Evolutionary conservation across 495 filamentous ascomycete species (phyloP), one percentile per base, ranked within the genome.

Genomic region (Glutinoglossum americanum): DNA sequence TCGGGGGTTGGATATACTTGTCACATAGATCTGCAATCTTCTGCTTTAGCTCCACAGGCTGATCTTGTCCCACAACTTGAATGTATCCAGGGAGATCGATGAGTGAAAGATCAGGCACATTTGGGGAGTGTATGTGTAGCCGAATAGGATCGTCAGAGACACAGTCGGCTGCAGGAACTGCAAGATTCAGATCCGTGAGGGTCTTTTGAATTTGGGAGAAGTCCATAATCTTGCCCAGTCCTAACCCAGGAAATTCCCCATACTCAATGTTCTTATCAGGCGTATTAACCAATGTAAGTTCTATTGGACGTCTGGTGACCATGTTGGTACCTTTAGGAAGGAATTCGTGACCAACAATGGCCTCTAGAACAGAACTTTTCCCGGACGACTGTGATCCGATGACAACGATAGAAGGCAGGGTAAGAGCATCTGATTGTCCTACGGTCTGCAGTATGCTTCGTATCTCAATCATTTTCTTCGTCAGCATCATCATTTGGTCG

Each of bases 391-490:
- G 92, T 0, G 92, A 97, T 11, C 92, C 92, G 63, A 99, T 96
- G 23, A 99, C 92, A 7, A 99, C 92, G 59, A 99, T 99, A 1
- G 92, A 94, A 0, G 92, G 92, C 41, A 97, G 70, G 4, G 83
- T 89, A 41, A 99, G 73, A 13, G 84, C 77, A 60, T 81, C 84
- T 6, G 89, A 89, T 71, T 99, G 89, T 45, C 92, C 92, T 51
- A 99, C 84, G 21, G 82, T 80, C 64, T 90, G 82, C 7, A 99
- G 73, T 44, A 99, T 87, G 61, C 82, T 88, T 60, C 93, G 74
- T 55, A 99, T 97, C 68, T 99, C 90, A 65, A 99, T 99, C 92
- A 99, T 99, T 69, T 94, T 94, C 71, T 89, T 89, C 0, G 92
- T 99, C 67, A 99, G 73, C 62, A 94, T 73, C 92, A 99, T 99